Base-by-base conservation (phyloP, 2,329 filamentous ascomycete species). In the Aspergillus latus region DNA sequence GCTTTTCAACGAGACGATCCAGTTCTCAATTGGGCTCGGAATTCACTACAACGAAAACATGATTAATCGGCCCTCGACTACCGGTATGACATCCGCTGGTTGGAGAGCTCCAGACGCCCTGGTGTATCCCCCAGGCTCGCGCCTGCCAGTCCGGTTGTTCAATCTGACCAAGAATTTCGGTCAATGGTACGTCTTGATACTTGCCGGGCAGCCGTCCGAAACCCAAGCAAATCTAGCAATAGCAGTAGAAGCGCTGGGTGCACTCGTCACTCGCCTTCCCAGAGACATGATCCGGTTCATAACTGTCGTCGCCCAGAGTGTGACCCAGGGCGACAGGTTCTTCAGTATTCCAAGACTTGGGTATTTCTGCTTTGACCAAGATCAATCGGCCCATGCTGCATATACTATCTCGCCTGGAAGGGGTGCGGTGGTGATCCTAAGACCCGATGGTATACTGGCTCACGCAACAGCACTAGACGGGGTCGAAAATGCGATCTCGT, bases 1-100 rank as follows among this genome's bases (percentile, higher is more conserved):
- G 45, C 57, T 65, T 4, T 60, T 65, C 15, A 60, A 68, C 28
- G 39, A 66, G 32, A 64, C 64, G 2, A 61, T 62, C 16, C 58
- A 62, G 15, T 66, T 42, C 39, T 42, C 39, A 4, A 16, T 42
- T 13, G 39, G 39, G 5, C 46, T 69, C 28, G 68, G 65, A 2
- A 61, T 70, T 9, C 56, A 56, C 7, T 69, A 68, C 40, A 52
- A 54, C 16, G 52, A 59, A 21, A 68, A 61, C 32, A 15, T 60
- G 2, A 43, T 62, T 34, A 62, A 60, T 37, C 49, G 47, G 46
- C 4, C 26, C 6, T 15, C 52, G 0, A n/a, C 46, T 8, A 32
- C 47, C 15, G 39, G 42, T 9, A 55, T 48, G 34, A n/a, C 28
- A 3, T 45, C 56, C n/a, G 32, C 56, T 1, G 56, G 56, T 2